A percentile compares a stretch with the other conserved stretches of the same genome.
These are phyloP conservation scores for Lentinus brumalis DNA, from an alignment of 768 basidiomycete genomes.

Conservation along the genomic window DNA sequence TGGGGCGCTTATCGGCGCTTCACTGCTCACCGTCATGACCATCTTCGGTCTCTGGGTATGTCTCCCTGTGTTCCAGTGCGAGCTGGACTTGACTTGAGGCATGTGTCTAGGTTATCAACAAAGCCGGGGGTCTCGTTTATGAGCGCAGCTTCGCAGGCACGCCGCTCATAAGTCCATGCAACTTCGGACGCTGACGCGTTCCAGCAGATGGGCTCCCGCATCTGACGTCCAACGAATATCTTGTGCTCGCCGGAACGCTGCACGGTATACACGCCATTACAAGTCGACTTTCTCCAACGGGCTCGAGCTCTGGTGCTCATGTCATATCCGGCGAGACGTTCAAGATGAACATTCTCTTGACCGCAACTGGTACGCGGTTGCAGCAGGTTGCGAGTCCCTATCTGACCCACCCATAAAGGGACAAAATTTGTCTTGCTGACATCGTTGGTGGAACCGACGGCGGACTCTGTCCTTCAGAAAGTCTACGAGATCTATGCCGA, in stretches of 20 bases:
- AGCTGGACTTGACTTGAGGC: slow-evolving; percentile 7
- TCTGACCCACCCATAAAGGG: slow-evolving; percentile 46
- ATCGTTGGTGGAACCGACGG: slow-evolving; percentile 70
- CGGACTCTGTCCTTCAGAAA: slow-evolving; percentile 73
- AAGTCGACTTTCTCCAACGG: slow-evolving; percentile 82
- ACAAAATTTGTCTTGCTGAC: slow-evolving; percentile 95
- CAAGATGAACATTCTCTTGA: slow-evolving; percentile 90
- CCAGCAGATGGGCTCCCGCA: slow-evolving; percentile 85
- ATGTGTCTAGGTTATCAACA: slow-evolving; percentile 81
- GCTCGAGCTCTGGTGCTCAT: slow-evolving; percentile 83
- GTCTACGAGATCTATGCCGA: slow-evolving; percentile 95
- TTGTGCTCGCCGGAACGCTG: slow-evolving; percentile 93
- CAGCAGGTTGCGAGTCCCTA: not conserved
- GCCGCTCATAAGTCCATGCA: not conserved
- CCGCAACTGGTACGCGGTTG: slow-evolving; percentile 71
- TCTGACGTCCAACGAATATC: slow-evolving; percentile 90
- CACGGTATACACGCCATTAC: slow-evolving; percentile 99
- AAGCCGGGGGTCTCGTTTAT: slow-evolving; percentile 96
- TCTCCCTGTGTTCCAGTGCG: slow-evolving; percentile 7
- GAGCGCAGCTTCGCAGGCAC: slow-evolving; percentile 88
- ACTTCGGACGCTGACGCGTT: not conserved
- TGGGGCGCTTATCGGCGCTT: slow-evolving; percentile 6
- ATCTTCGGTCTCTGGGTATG: slow-evolving; percentile 83
- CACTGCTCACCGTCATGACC: slow-evolving; percentile 51
- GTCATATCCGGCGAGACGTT: slow-evolving; percentile 96